Conservation (phyloP, 805 yeast genomes). For the Lipomyces oligophaga region DNA sequence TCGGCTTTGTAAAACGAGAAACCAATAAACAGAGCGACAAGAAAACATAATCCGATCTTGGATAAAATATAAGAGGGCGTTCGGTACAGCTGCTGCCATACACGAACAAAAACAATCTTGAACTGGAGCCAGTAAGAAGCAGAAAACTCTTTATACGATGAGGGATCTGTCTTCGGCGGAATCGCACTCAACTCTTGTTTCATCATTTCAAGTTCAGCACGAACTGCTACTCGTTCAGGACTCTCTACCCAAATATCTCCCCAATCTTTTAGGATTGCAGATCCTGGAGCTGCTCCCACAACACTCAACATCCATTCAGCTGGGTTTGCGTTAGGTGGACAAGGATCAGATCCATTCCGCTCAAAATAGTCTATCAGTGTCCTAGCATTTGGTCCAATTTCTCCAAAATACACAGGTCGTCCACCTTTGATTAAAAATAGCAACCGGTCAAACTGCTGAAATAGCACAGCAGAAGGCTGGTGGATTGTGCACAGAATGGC, state of each 20-base stretch:
- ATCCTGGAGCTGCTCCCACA: slow-evolving; percentile 43
- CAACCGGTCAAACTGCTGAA: slow-evolving; percentile 64
- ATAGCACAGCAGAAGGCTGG: slow-evolving; percentile 69
- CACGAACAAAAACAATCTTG: slow-evolving; percentile 47
- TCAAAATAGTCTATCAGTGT: slow-evolving; percentile 65
- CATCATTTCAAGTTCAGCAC: slow-evolving; percentile 60
- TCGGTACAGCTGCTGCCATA: slow-evolving; percentile 59
- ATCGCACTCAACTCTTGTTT: slow-evolving; percentile 48
- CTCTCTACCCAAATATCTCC: slow-evolving; percentile 72
- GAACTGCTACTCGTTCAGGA: slow-evolving; percentile 54
- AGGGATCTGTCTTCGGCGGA: slow-evolving; percentile 8
- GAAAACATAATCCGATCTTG: slow-evolving; percentile 49
- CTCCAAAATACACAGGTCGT: slow-evolving; percentile 76
- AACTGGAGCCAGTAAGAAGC: slow-evolving; percentile 43
- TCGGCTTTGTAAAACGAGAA: slow-evolving; percentile 65
- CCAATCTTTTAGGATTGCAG: slow-evolving; percentile 35
- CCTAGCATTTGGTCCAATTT: slow-evolving; percentile 61
- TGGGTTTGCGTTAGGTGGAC: slow-evolving; percentile 71
- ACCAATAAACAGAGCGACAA: slow-evolving; percentile 59
- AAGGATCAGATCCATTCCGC: slow-evolving; percentile 59
- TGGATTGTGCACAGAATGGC: slow-evolving; percentile 73
- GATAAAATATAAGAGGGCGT: slow-evolving; percentile 56
- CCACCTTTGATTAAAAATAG: slow-evolving; percentile 72
- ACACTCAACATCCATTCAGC: slow-evolving; percentile 87
- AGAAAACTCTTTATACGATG: slow-evolving; percentile 49